Evolutionary conservation across 2,329 filamentous ascomycete species (phyloP).

Genomic region (Fusarium armeniacum): DNA sequence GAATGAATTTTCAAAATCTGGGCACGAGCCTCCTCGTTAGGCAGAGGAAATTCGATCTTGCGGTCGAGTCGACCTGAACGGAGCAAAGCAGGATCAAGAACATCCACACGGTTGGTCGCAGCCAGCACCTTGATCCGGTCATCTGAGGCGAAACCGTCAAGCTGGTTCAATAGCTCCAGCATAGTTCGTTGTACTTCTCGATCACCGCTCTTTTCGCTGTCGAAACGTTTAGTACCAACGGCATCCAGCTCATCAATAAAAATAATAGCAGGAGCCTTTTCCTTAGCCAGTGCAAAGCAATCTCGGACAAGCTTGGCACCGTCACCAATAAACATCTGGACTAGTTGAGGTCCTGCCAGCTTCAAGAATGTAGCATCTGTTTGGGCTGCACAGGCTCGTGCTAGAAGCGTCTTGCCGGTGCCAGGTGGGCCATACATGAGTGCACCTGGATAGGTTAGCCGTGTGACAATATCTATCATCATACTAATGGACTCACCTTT

Average conservation of each 20-base stretch:
- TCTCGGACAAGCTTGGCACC: slow-evolving; percentile 97
- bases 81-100: slow-evolving; percentile 90
- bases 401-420: slow-evolving; percentile 91
- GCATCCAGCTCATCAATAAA: slow-evolving; percentile 99
- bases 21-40: slow-evolving; percentile 96
- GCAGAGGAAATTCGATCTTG: slow-evolving; percentile 98
- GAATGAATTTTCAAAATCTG: slow-evolving; percentile 98
- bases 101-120: slow-evolving; percentile 94
- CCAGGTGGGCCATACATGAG: slow-evolving; percentile 97
- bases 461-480: slow-evolving; percentile 67
- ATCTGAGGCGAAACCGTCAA: slow-evolving; percentile 97
- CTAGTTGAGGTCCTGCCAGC: slow-evolving; percentile 94
- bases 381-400: slow-evolving; percentile 95
- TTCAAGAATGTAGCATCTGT: slow-evolving; percentile 99
- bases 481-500: slow-evolving; percentile 76
- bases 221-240: slow-evolving; percentile 98
- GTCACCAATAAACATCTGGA: slow-evolving; percentile 99
- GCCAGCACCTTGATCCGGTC: slow-evolving; percentile 97
- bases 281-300: slow-evolving; percentile 96
- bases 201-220: slow-evolving; percentile 97
- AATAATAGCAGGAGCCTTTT: slow-evolving; percentile 98
- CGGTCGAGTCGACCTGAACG: slow-evolving; percentile 93
- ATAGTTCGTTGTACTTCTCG: slow-evolving; percentile 98
- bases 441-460: slow-evolving; percentile 91
- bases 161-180: slow-evolving; percentile 98